A percentile compares a stretch with the other conserved stretches of the same genome.
These are phyloP conservation scores for Trametes maxima DNA, from an alignment of 768 basidiomycete genomes.

Conservation along the genomic window DNA sequence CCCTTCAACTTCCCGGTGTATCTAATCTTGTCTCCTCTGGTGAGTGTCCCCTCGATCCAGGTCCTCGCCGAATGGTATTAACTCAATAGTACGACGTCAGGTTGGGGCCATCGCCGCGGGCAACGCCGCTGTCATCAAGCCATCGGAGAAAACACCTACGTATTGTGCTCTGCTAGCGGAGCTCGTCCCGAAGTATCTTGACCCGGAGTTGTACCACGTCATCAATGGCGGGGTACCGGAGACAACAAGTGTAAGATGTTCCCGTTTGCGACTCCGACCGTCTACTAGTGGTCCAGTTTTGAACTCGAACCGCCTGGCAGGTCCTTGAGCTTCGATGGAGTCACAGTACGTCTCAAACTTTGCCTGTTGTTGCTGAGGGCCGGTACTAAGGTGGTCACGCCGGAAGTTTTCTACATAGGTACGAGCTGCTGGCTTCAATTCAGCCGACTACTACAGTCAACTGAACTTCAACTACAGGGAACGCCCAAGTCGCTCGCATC, in stretches of 20 bases:
- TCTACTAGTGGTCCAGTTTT: no score
- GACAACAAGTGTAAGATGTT: constrained; percentile 50
- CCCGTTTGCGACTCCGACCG: no score
- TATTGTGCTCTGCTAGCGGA: constrained; percentile 61
- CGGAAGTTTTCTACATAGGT: constrained; percentile 23
- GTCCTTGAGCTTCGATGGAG: constrained; percentile 74
- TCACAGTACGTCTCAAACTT: constrained; percentile 48
- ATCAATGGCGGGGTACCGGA: constrained; percentile 71
- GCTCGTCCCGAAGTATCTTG: constrained; percentile 76
- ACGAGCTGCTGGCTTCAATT: background rate
- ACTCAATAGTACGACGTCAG: constrained; percentile 6
- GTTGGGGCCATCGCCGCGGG: constrained; percentile 79
- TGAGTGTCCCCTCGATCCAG: constrained; percentile 31
- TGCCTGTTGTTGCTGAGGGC: background rate
- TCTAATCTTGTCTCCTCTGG: constrained; percentile 59
- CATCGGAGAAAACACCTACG: constrained; percentile 68
- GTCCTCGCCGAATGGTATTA: no score
- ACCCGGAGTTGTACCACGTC: constrained; percentile 60
- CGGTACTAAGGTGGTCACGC: background rate
- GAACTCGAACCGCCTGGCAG: constrained; percentile 35
- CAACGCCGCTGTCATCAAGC: constrained; percentile 70
- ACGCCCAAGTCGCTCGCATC: constrained; percentile 59
- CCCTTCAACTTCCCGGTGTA: constrained; percentile 80
- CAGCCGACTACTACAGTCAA: no score
- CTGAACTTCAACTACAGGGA: constrained; percentile 11